Evolutionary conservation across 768 basidiomycete species (phyloP).

Genomic region (Coprinopsis sp.): DNA sequence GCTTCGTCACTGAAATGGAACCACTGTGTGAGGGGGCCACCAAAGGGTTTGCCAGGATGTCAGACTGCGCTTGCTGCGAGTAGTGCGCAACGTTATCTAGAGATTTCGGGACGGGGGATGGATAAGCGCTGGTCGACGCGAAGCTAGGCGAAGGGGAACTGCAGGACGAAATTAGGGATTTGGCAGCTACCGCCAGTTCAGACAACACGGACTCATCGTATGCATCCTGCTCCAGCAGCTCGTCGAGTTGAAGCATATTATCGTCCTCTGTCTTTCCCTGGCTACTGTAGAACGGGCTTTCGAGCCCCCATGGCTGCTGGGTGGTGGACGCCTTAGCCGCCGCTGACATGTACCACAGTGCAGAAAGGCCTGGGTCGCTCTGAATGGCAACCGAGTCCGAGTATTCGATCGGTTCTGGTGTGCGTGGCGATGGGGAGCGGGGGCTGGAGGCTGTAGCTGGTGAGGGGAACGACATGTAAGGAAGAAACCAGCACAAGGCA

Average conservation of each 20-base stretch:
- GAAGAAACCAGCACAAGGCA: background rate
- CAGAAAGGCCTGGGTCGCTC: slow-evolving; percentile 39
- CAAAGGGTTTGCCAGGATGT: slow-evolving; percentile 27
- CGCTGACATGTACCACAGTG: slow-evolving; percentile 56
- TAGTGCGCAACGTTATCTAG: slow-evolving; percentile 19
- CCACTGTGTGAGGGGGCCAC: slow-evolving; percentile 31
- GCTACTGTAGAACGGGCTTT: slow-evolving; percentile 31
- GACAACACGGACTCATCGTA: slow-evolving; percentile 70
- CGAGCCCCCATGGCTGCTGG: slow-evolving; percentile 40
- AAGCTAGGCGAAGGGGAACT: slow-evolving; percentile 34
- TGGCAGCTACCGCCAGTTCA: slow-evolving; percentile 7
- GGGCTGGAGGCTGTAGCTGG: slow-evolving; percentile 52
- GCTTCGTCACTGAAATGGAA: slow-evolving; percentile 49
- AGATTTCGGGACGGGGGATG: slow-evolving; percentile 27
- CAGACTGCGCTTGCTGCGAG: slow-evolving; percentile 18
- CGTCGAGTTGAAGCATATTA: slow-evolving; percentile 63
- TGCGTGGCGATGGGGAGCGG: slow-evolving; percentile 68
- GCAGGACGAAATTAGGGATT: slow-evolving; percentile 10
- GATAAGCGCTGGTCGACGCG: slow-evolving; percentile 25
- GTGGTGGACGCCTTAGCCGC: slow-evolving; percentile 38
- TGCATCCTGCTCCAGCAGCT: slow-evolving; percentile 67
- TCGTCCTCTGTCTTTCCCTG: slow-evolving; percentile 46
- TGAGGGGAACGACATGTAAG: slow-evolving; percentile 43
- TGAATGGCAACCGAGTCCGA: slow-evolving; percentile 47
- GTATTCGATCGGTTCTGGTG: slow-evolving; percentile 61